Evolutionary conservation across 2,329 filamentous ascomycete species (phyloP).

Genomic region (Xylaria sp.): DNA sequence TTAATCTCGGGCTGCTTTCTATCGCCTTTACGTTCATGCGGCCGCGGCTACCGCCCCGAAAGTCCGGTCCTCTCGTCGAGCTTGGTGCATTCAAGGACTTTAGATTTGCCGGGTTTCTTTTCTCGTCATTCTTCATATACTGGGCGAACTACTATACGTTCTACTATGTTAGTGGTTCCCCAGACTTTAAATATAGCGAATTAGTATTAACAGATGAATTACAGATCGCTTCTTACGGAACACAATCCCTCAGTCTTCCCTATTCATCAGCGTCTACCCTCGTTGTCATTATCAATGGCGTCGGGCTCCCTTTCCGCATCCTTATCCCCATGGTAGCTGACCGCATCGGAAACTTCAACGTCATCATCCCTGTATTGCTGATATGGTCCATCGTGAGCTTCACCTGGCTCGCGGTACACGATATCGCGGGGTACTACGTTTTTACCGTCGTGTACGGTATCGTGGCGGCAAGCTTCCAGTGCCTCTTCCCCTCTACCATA

Average conservation of each 20-base stretch:
- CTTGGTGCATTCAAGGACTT: slow-evolving; percentile 47
- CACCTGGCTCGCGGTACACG: slow-evolving; percentile 54
- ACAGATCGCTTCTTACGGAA: slow-evolving; percentile 52
- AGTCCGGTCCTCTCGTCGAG: slow-evolving; percentile 49
- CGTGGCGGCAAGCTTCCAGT: slow-evolving; percentile 53
- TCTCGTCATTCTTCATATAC: slow-evolving; percentile 53
- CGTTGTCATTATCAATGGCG: slow-evolving; percentile 55
- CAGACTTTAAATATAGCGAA: background rate
- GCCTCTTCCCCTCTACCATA: slow-evolving; percentile 54
- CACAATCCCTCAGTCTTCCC: slow-evolving; percentile 50
- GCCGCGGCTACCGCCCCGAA: slow-evolving; percentile 49
- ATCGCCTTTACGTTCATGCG: slow-evolving; percentile 63
- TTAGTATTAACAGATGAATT: background rate
- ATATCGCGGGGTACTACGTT: slow-evolving; percentile 50
- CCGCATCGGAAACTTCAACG: slow-evolving; percentile 52
- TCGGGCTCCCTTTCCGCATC: slow-evolving; percentile 54
- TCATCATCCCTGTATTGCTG: slow-evolving; percentile 47
- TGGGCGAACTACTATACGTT: slow-evolving; percentile 58
- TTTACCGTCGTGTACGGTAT: slow-evolving; percentile 53
- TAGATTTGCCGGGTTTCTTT: slow-evolving; percentile 51
- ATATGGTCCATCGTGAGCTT: slow-evolving; percentile 51
- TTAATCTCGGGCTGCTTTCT: slow-evolving; percentile 86
- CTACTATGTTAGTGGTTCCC: slow-evolving; percentile 52
- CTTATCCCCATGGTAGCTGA: slow-evolving; percentile 53
- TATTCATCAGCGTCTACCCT: slow-evolving; percentile 52